Evolutionary conservation across 2,329 filamentous ascomycete species (phyloP).

Genomic region (Trichoderma koningii): DNA sequence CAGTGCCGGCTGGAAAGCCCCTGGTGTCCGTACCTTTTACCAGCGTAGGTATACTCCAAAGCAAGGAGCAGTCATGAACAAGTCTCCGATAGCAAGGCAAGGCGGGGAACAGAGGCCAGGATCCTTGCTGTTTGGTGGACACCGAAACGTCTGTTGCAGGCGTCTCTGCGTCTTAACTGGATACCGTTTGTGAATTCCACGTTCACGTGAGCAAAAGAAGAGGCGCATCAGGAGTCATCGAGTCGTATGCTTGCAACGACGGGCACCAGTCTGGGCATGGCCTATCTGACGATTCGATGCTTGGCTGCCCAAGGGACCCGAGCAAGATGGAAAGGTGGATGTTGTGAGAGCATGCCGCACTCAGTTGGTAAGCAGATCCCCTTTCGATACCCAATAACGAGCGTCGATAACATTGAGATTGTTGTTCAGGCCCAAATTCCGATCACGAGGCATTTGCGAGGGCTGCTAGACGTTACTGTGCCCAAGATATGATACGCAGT

Average conservation of each 20-base stretch:
- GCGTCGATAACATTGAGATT: neutral
- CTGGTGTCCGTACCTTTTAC: neutral
- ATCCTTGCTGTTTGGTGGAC: constrained; percentile 20
- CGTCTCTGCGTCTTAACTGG: constrained; percentile 17
- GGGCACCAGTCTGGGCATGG: neutral
- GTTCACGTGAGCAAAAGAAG: neutral
- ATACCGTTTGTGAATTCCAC: constrained; percentile 15
- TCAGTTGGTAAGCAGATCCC: constrained; percentile 1
- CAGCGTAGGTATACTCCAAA: neutral
- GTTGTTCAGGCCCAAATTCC: neutral
- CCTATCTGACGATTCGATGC: neutral
- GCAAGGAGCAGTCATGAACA: constrained; percentile 13
- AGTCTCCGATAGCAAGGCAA: constrained; percentile 15
- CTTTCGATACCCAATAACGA: neutral
- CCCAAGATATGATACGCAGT: neutral
- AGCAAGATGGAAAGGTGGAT: neutral
- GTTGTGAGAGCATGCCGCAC: neutral
- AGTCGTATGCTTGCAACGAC: constrained; percentile 4
- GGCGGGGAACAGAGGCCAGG: constrained; percentile 8
- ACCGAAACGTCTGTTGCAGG: constrained; percentile 8
- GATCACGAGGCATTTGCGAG: neutral
- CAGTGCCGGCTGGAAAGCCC: neutral
- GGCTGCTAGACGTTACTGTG: neutral
- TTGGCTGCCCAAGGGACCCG: neutral
- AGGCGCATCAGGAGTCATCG: neutral